Base-by-base conservation (phyloP, 345 rosid genomes). In the Conringia planisiliqua region DNA sequence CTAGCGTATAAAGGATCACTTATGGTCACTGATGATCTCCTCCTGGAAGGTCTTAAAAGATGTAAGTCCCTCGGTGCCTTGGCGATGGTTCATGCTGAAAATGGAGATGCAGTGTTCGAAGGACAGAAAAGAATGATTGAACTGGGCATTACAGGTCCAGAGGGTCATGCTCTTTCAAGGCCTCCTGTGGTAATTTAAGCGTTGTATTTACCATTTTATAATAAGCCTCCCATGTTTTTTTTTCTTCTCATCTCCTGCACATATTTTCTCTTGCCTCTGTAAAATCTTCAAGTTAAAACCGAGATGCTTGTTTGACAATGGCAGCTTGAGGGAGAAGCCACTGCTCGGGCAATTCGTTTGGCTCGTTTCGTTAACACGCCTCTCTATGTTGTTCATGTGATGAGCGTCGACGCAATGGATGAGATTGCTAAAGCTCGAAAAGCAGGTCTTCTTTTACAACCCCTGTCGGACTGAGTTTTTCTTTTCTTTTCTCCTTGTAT, bases 21-120 rank as follows among this genome's bases (percentile, higher is more conserved):
- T 29, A 92, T 95, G 99, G 65, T 94, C 73, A 85, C 67, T 43
- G 98, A 94, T 43, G 99, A 89, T 68, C 92, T 95, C 66, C 85
- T 95, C 43, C 50, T 95, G 56, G 86, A 89, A 78, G 99, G 98
- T 48, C 77, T 95, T 13, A 84, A 89, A 85, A 82, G 75, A 78
- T 95, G 99, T 76, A 95, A 92, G 82, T 85, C 96, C 59, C 92
- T 95, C 16, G 99, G 99, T 70, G 99, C 98, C 75, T 74, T 95
- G 81, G 90, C 98, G 12, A 95, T 95, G 99, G 99, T 95, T 78
- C 99, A 95, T 80, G 98, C 98, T 63, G 99, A 95, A 88, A 92
- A 95, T 79, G 98, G 99, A 57, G 98, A 95, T 85, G 99, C 94
- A 38, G 99, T 95, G 9, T 85, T 84, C 20, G 97, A 89, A 86